phyloP scores from a whole-genome alignment of 2,329 filamentous ascomycete species.

The Fusarium hainanense region DNA sequence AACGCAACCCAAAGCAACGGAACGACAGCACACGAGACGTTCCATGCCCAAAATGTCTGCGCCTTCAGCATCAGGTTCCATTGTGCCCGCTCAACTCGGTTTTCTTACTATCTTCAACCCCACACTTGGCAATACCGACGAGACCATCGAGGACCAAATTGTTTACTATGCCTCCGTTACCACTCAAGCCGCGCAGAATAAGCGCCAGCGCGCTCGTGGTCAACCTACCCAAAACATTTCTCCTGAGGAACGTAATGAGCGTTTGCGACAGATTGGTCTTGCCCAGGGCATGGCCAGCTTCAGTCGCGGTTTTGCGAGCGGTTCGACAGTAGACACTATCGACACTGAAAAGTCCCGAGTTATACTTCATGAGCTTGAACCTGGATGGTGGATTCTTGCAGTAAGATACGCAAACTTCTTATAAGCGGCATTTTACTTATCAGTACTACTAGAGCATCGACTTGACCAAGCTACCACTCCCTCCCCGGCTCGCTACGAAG shows the following conservation, averaged over 20 bases:
- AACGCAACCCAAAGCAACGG: not conserved
- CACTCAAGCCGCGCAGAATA: conserved; percentile 54
- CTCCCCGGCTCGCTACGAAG: conserved; percentile 61
- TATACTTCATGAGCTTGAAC: conserved; percentile 86
- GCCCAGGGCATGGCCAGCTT: conserved; percentile 98
- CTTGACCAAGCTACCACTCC: conserved; percentile 77
- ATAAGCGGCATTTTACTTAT: conserved; percentile 6
- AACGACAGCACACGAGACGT: not conserved
- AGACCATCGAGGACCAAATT: conserved; percentile 79
- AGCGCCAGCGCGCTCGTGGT: conserved; percentile 56
- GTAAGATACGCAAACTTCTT: conserved; percentile 61
- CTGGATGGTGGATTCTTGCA: conserved; percentile 94
- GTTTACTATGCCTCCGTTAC: conserved; percentile 86
- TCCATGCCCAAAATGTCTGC: conserved; percentile 30
- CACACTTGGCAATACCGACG: conserved; percentile 70
- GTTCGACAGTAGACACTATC: conserved; percentile 80
- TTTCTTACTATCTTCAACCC: conserved; percentile 98
- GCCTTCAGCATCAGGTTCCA: conserved; percentile 34
- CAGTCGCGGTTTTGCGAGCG: conserved; percentile 85
- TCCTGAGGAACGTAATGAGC: conserved; percentile 82
- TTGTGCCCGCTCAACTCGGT: conserved; percentile 80
- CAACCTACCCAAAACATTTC: conserved; percentile 59
- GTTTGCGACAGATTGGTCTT: conserved; percentile 90
- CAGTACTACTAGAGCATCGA: conserved; percentile 65
- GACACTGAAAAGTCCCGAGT: conserved; percentile 92